Evolutionary conservation across 208 protist species (phyloP), one percentile per base, ranked within the genome.

Genomic region (Leishmania turanica): DNA sequence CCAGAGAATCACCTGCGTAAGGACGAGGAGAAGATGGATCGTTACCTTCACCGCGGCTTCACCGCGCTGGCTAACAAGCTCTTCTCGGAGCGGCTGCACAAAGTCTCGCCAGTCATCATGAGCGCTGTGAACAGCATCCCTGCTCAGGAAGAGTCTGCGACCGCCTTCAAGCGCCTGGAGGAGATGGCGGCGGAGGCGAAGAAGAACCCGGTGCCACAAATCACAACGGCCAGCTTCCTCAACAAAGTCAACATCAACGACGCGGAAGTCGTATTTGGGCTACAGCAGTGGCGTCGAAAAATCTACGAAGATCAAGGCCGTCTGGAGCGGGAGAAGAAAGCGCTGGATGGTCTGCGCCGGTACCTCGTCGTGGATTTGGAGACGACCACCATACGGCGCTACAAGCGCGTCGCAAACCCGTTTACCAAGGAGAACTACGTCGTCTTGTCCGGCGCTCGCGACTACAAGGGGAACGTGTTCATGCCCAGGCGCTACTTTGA

Each of bases 351-450:
- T 9, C 76, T 97, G 51, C 73, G 81, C 64, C 92, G 92, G 11
- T 98, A 97, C 81, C 84, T 98, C 54, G 78, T 98, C 5, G 54
- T 98, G 19, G 96, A 98, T 87, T 78, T 98, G 34, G 95, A 98
- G 86, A 98, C 96, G 53, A 97, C 96, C 0, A 98, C 96, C 17
- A 82, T 92, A 17, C 87, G 91, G 34, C 89, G 93, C 42, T 96
- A 98, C 88, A 98, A 98, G 84, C 93, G 96, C 85, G 92, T 97
- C 42, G 92, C 96, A 1, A 97, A 96, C 84, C 95, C 95, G 34
- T 98, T 98, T 82, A 97, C 86, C 19, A 91, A 89, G 65, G 93
- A 97, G 58, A 98, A 98, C 78, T 96, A 86, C 82, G 89, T 98
- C 49, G 96, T 98, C 19, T 88, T 98, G 11, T 97, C 96, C 51